Evolutionary conservation across 306 rosid species (phyloP).

Genomic region (Prunus dulcis): DNA sequence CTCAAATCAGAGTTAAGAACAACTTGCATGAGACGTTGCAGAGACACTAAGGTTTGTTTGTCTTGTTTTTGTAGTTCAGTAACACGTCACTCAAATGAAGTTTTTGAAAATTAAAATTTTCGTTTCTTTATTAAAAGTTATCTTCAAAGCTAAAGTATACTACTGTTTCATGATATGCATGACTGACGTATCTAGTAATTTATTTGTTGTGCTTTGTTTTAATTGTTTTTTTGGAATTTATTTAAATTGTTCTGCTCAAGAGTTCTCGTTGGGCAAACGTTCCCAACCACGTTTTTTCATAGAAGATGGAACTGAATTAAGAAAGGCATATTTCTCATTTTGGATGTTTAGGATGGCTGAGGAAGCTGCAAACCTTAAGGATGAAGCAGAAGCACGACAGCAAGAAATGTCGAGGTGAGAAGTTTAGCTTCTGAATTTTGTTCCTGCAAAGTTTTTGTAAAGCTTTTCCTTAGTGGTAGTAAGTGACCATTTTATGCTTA

Average conservation of each 20-base stretch:
- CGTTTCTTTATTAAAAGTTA: background rate
- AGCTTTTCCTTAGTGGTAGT: constrained; percentile 4
- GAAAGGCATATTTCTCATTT: constrained; percentile 11
- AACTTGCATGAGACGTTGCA: background rate
- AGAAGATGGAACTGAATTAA: background rate
- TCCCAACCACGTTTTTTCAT: background rate
- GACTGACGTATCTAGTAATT: background rate
- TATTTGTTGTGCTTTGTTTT: background rate
- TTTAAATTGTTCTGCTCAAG: background rate
- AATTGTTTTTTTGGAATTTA: background rate
- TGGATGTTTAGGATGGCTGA: constrained; percentile 66
- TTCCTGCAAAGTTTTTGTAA: constrained; percentile 6
- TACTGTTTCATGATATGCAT: background rate
- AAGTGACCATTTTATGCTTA: constrained; percentile 15
- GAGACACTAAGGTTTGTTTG: background rate
- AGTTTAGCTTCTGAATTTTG: constrained; percentile 10
- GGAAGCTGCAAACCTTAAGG: constrained; percentile 65
- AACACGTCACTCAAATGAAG: background rate
- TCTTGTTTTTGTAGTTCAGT: background rate
- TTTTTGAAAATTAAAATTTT: background rate
- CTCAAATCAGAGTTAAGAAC: background rate
- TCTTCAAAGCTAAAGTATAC: background rate
- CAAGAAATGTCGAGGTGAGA: constrained; percentile 57
- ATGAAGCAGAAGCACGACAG: constrained; percentile 59
- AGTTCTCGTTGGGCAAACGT: background rate